Percentiles rank a stretch among this genome's conserved stretches.
Evolutionary conservation across 176 grass and related monocot genomes (phyloP).

Genomic region (Eragrostis nindensis): DNA sequence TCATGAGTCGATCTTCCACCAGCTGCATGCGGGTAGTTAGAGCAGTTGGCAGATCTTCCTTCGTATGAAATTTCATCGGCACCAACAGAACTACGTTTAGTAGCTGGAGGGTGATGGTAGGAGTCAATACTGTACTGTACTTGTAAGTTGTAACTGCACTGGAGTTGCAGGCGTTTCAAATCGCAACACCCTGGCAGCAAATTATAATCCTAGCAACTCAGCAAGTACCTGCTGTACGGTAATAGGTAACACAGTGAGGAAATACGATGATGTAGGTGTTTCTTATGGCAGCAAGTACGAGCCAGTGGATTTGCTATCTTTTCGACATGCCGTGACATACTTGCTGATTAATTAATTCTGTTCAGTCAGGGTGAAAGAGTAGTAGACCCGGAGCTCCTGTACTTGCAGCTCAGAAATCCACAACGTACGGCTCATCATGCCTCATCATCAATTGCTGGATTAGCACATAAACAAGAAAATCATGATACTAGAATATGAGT

Average conservation of each 20-base stretch:
- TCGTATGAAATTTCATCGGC: background rate
- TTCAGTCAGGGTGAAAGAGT: background rate
- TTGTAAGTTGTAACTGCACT: background rate
- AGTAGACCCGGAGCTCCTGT: background rate
- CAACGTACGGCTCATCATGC: too few relatives aligned
- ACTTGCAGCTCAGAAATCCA: background rate
- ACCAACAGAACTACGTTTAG: background rate
- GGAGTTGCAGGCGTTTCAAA: background rate
- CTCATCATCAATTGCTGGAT: too few relatives aligned
- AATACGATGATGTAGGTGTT: background rate
- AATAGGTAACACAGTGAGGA: background rate
- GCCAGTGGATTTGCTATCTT: background rate
- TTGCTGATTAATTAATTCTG: background rate
- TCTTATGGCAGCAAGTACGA: background rate
- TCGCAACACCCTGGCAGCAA: background rate
- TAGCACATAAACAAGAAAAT: too few relatives aligned
- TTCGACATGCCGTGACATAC: background rate
- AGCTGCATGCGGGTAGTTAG: background rate
- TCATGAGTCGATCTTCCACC: background rate
- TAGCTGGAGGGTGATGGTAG: background rate
- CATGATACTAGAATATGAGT: too few relatives aligned
- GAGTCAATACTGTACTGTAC: background rate
- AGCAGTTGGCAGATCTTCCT: background rate
- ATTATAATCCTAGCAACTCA: background rate
- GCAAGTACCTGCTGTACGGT: background rate